These are phyloP conservation scores for Capsicum chinense DNA, from an alignment of 257 asterid genomes.

Conservation along the genomic window DNA sequence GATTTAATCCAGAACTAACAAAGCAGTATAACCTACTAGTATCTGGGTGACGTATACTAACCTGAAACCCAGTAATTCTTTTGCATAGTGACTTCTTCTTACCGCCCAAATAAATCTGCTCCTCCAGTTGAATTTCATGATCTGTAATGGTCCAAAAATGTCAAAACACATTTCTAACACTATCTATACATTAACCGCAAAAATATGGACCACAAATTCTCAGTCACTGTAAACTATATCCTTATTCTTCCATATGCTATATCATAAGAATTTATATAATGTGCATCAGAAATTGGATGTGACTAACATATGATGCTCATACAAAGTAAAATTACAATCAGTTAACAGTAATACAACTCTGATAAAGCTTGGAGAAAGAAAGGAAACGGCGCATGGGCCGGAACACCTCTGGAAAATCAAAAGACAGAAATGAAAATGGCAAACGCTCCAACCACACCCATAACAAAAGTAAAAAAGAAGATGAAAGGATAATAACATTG, in stretches of 20 bases:
- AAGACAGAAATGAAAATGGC: conserved; percentile 3
- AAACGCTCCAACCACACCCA: background rate
- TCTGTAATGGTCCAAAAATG: conserved; percentile 21
- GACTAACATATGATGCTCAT: background rate
- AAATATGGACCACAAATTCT: background rate
- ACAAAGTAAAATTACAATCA: conserved; percentile 3
- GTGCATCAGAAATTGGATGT: conserved; percentile 7
- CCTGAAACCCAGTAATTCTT: conserved; percentile 93
- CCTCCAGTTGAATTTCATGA: conserved; percentile 60
- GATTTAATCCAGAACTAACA: conserved; percentile 3
- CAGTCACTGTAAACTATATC: conserved; percentile 3
- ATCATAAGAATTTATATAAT: background rate
- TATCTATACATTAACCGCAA: background rate
- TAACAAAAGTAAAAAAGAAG: background rate
- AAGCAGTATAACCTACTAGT: background rate
- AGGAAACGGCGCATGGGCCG: background rate
- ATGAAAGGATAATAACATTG: background rate
- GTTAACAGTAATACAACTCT: background rate
- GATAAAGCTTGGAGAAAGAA: background rate
- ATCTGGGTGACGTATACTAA: conserved; percentile 35
- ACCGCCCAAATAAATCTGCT: conserved; percentile 57
- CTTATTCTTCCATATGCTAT: background rate
- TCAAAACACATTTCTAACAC: conserved; percentile 9
- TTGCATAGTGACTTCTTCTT: conserved; percentile 81
- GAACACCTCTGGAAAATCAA: background rate